Conservation (phyloP, 345 rosid species). For the Arabis alpina region DNA sequence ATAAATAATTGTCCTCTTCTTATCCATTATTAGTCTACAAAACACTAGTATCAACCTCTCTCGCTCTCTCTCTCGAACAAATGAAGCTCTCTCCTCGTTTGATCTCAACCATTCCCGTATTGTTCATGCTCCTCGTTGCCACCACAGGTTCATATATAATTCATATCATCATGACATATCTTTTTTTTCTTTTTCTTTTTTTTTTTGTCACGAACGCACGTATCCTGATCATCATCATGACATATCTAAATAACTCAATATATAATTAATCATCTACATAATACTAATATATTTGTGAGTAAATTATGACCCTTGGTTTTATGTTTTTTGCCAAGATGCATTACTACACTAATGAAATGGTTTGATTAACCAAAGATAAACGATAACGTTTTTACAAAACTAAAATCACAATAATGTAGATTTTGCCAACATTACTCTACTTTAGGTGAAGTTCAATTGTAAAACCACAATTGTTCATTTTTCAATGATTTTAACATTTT, state of each 20-base stretch:
- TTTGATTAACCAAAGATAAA: too few relatives aligned
- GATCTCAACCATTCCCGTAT: conserved; percentile 8
- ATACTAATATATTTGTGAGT: background rate
- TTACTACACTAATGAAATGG: too few relatives aligned
- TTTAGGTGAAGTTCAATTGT: too few relatives aligned
- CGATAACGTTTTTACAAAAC: too few relatives aligned
- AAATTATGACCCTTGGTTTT: background rate
- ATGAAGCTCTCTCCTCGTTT: conserved; percentile 34
- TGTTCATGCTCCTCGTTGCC: conserved; percentile 29
- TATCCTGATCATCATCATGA: conserved; percentile 17
- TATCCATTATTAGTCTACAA: conserved; percentile 16
- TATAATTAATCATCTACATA: background rate
- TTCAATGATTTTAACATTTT: too few relatives aligned
- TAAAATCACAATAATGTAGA: too few relatives aligned
- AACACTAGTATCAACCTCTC: background rate
- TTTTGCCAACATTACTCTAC: too few relatives aligned
- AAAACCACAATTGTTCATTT: too few relatives aligned
- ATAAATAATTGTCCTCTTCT: conserved; percentile 3
- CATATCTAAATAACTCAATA: background rate
- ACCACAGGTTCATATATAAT: conserved; percentile 31
- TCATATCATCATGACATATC: conserved; percentile 5
- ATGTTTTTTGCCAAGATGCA: too few relatives aligned
- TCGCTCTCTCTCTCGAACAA: background rate
- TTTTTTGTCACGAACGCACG: too few relatives aligned
- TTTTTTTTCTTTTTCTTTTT: too few relatives aligned